These are phyloP conservation scores for Penicillium fuscoglaucum DNA, from an alignment of 2,329 filamentous ascomycete species.

Conservation along the genomic window DNA sequence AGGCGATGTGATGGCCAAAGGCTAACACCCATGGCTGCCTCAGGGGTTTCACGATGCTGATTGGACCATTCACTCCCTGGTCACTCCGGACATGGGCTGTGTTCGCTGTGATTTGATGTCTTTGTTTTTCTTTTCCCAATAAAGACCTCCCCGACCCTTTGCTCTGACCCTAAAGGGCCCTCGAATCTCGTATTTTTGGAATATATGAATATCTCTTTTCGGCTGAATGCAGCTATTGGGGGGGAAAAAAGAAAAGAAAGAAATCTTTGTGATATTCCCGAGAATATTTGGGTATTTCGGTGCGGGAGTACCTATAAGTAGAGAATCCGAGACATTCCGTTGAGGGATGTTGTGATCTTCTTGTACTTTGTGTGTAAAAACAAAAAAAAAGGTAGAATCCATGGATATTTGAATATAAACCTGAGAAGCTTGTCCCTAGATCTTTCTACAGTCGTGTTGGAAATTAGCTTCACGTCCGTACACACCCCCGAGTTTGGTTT, in stretches of 20 bases:
- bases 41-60: constrained; percentile 12
- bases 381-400: neutral
- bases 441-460: constrained; percentile 10
- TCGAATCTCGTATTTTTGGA: neutral
- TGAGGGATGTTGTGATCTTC: neutral
- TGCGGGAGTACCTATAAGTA: neutral
- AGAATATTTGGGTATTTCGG: neutral
- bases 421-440: constrained; percentile 10
- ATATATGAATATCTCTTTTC: neutral
- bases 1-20: constrained; percentile 9
- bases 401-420: constrained; percentile 10
- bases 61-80: constrained; percentile 8
- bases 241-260: too few relatives aligned
- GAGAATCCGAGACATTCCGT: constrained; percentile 7
- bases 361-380: constrained; percentile 5
- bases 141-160: neutral
- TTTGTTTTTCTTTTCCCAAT: neutral
- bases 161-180: too few relatives aligned
- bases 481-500: neutral
- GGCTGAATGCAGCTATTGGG: neutral
- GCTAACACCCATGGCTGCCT: constrained; percentile 10
- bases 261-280: neutral
- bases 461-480: constrained; percentile 11
- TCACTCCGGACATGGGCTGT: constrained; percentile 4
- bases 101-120: neutral